These are phyloP conservation scores for Polyporus tsugae DNA, from an alignment of 1,284 basidiomycete species.

Conservation along the genomic window DNA sequence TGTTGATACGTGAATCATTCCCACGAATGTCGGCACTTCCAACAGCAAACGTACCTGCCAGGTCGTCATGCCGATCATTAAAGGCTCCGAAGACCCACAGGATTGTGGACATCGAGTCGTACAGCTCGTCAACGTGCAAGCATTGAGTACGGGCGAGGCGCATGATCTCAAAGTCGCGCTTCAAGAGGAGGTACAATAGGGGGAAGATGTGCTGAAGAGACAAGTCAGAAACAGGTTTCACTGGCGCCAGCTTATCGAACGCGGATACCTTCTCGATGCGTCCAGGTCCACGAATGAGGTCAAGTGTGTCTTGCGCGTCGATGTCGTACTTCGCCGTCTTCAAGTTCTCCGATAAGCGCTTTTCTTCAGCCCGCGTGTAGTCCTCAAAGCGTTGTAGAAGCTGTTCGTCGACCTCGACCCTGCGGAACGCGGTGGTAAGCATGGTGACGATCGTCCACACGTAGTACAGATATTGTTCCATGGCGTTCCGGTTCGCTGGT, in stretches of 20 bases:
- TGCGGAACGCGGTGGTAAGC: constrained; percentile 20
- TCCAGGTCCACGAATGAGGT: constrained; percentile 33
- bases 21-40: neutral
- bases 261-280: constrained; percentile 35
- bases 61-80: constrained; percentile 4
- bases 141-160: constrained; percentile 28
- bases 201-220: constrained; percentile 35
- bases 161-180: constrained; percentile 38
- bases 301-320: constrained; percentile 37
- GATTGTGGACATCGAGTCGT: constrained; percentile 20
- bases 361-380: constrained; percentile 34
- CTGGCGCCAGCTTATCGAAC: neutral
- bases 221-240: neutral
- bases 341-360: constrained; percentile 32
- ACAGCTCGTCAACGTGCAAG: constrained; percentile 31
- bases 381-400: constrained; percentile 24
- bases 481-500: constrained; percentile 26
- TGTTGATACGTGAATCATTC: neutral
- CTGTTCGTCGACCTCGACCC: constrained; percentile 7
- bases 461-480: constrained; percentile 27
- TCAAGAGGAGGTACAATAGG: constrained; percentile 38
- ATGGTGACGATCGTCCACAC: constrained; percentile 21
- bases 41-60: neutral
- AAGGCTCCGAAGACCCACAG: constrained; percentile 17
- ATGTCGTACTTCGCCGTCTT: constrained; percentile 37